Percentiles rank a stretch among this genome's conserved stretches.
Conservation (phyloP, 129 eudicot species). For the Saposhnikovia divaricata region DNA sequence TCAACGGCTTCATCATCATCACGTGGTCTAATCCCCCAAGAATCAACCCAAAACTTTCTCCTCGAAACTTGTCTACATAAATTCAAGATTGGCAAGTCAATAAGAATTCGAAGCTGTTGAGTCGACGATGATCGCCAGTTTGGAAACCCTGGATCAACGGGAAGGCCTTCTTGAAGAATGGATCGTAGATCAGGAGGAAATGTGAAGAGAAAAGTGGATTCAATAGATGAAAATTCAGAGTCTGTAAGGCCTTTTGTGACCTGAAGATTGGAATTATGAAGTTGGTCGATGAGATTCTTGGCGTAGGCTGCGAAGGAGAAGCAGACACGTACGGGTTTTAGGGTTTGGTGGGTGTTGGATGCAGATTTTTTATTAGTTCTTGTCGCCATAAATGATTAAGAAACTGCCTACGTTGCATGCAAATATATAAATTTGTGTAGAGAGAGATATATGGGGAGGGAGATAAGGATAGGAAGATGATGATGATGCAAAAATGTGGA, state of each 20-base stretch:
- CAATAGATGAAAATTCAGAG: conserved; percentile 45
- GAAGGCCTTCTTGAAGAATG: conserved; percentile 74
- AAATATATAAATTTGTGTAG: too few species aligned
- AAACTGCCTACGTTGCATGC: not conserved
- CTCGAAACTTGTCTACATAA: conserved; percentile 39
- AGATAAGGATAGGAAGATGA: not conserved
- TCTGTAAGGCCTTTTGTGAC: conserved; percentile 47
- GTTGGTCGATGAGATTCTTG: conserved; percentile 49
- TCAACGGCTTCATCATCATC: conserved; percentile 40
- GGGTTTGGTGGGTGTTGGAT: not conserved
- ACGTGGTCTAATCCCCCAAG: conserved; percentile 63
- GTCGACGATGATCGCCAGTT: conserved; percentile 78
- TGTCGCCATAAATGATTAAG: conserved; percentile 19
- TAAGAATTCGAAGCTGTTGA: conserved; percentile 56
- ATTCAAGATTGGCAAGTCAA: conserved; percentile 48
- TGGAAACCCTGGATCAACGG: conserved; percentile 75
- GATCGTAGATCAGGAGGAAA: conserved; percentile 91
- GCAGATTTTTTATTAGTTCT: not conserved
- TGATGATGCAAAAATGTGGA: not conserved
- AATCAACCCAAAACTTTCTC: conserved; percentile 36
- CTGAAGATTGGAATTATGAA: conserved; percentile 39
- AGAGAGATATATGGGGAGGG: not conserved
- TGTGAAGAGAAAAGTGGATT: conserved; percentile 39
- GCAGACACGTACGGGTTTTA: conserved; percentile 37
- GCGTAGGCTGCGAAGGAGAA: conserved; percentile 93